A percentile compares a stretch with the other conserved stretches of the same genome.
Conservation (phyloP, 139 green algal species). For the Tetraselmis chui region DNA sequence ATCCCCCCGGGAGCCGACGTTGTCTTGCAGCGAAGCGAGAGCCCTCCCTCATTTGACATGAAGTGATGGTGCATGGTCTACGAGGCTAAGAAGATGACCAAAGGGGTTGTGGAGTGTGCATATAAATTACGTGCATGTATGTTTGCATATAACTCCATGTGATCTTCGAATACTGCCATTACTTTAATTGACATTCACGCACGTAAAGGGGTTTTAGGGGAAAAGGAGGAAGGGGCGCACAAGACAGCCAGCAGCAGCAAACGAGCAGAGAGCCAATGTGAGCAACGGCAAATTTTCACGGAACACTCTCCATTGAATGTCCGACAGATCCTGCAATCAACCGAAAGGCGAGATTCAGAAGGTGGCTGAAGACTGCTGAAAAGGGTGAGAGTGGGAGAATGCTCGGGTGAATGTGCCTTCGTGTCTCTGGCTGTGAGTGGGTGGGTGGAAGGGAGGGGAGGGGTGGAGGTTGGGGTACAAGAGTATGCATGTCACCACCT, state of each 20-base stretch:
- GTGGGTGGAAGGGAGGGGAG: no score
- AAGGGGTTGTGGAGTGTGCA: neutral
- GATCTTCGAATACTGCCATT: neutral
- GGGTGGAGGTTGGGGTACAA: neutral
- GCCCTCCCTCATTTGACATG: no score
- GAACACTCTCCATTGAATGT: slow-evolving; percentile 75
- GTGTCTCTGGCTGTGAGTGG: neutral
- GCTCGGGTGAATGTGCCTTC: neutral
- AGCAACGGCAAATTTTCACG: slow-evolving; percentile 33
- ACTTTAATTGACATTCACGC: neutral
- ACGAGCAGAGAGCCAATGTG: slow-evolving; percentile 21
- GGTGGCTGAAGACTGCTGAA: no score
- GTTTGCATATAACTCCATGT: neutral
- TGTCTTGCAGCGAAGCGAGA: no score
- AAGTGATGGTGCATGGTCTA: no score
- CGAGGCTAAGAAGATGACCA: no score
- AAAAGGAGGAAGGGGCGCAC: slow-evolving; percentile 3
- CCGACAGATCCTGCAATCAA: slow-evolving; percentile 54
- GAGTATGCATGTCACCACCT: neutral
- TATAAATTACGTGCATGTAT: neutral
- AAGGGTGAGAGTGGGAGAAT: no score
- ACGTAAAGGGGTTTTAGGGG: neutral
- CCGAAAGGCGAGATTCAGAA: neutral
- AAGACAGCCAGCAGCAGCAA: slow-evolving; percentile 25
- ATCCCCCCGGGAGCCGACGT: no score